Conservation (phyloP, 2,329 filamentous ascomycete genomes). For the Fusarium longipes region DNA sequence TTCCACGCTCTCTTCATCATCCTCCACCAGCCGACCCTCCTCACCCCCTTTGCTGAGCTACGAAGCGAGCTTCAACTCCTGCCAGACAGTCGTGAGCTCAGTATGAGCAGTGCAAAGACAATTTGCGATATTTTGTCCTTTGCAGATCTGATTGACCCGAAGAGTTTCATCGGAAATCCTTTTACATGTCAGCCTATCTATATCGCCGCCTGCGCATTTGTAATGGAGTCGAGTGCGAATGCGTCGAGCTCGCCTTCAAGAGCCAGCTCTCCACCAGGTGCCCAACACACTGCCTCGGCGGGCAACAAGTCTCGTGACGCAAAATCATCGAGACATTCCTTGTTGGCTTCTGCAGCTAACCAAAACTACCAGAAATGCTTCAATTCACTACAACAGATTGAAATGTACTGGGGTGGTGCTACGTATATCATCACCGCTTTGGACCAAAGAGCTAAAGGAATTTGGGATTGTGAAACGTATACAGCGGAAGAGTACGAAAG, state of each 20-base stretch:
- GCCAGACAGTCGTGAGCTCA: slow-evolving; percentile 81
- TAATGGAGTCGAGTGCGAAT: slow-evolving; percentile 82
- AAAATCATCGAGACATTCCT: slow-evolving; percentile 72
- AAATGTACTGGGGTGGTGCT: slow-evolving; percentile 86
- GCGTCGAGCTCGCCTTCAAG: slow-evolving; percentile 71
- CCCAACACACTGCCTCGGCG: slow-evolving; percentile 6
- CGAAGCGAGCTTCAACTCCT: slow-evolving; percentile 75
- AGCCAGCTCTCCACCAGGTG: slow-evolving; percentile 62
- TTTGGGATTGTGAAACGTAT: slow-evolving; percentile 79
- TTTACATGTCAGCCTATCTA: slow-evolving; percentile 94
- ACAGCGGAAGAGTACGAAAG: slow-evolving; percentile 82
- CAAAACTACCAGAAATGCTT: slow-evolving; percentile 91
- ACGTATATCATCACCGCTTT: slow-evolving; percentile 88
- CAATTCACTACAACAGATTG: slow-evolving; percentile 82
- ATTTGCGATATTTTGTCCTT: slow-evolving; percentile 91
- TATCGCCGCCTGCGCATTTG: slow-evolving; percentile 87
- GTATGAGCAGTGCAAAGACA: slow-evolving; percentile 91
- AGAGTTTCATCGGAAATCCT: slow-evolving; percentile 87
- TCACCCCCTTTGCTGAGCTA: slow-evolving; percentile 76
- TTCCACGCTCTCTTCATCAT: slow-evolving; percentile 89
- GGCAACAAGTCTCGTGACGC: slow-evolving; percentile 40
- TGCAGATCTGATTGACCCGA: slow-evolving; percentile 85
- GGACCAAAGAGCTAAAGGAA: slow-evolving; percentile 88
- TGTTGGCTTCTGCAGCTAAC: slow-evolving; percentile 83
- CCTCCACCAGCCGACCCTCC: slow-evolving; percentile 82